These are phyloP conservation scores for Parietichytrium sp. DNA, from an alignment of 108 stramenopile species.

Conservation along the genomic window DNA sequence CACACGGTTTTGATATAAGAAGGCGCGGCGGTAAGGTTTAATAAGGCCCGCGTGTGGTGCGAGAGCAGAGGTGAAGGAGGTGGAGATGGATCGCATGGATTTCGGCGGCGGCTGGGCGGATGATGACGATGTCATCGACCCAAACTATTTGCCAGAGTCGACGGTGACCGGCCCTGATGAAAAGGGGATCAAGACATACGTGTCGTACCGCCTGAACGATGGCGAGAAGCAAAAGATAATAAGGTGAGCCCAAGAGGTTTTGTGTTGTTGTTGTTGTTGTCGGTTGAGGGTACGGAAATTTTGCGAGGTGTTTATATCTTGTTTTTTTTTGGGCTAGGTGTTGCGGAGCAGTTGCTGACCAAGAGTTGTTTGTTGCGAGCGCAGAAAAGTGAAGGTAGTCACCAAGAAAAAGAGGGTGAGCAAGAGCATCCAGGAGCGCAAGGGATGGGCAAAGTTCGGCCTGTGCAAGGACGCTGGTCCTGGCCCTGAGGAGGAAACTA, in stretches of 20 bases:
- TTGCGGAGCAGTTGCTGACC: too few species aligned
- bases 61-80: not conserved
- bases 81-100: not conserved
- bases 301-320: too few species aligned
- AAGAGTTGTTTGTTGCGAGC: too few species aligned
- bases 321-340: too few species aligned
- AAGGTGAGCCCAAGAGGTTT: too few species aligned
- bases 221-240: slow-evolving; percentile 31
- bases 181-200: slow-evolving; percentile 11
- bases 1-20: too few species aligned
- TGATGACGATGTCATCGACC: not conserved
- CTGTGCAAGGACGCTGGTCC: slow-evolving; percentile 16
- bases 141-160: slow-evolving; percentile 11
- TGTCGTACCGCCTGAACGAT: slow-evolving; percentile 5
- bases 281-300: too few species aligned
- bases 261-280: too few species aligned
- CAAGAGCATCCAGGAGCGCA: slow-evolving; percentile 39
- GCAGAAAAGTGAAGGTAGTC: slow-evolving; percentile 24
- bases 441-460: slow-evolving; percentile 3
- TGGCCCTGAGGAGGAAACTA: slow-evolving; percentile 32
- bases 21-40: too few species aligned
- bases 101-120: slow-evolving; percentile 5
- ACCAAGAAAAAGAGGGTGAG: slow-evolving; percentile 36
- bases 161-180: slow-evolving; percentile 9
- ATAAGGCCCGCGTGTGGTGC: not conserved